Evolutionary conservation across 345 rosid species (phyloP).

Genomic region (Triadica sebifera): DNA sequence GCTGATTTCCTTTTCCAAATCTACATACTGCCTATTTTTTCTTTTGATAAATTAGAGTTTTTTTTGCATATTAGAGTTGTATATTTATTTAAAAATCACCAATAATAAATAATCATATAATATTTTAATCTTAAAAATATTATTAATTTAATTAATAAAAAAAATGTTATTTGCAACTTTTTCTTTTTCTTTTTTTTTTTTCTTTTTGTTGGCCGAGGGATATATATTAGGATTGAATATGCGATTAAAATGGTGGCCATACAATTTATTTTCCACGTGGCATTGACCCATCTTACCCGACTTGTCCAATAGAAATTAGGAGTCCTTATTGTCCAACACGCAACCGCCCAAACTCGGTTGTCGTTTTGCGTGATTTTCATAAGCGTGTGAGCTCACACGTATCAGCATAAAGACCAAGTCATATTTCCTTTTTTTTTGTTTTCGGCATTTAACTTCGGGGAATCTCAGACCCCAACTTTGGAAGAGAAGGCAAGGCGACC

Average conservation of each 20-base stretch:
- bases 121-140: no score
- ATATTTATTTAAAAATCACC: no score
- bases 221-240: slow-evolving; percentile 6
- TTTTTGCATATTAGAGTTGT: no score
- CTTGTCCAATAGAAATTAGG: slow-evolving; percentile 20
- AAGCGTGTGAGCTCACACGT: slow-evolving; percentile 28
- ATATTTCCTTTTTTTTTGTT: background rate
- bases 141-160: no score
- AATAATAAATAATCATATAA: no score
- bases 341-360: slow-evolving; percentile 30
- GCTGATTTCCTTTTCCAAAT: no score
- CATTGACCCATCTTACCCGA: slow-evolving; percentile 20
- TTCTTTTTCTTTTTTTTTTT: no score
- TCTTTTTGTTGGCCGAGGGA: background rate
- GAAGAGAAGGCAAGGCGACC: background rate
- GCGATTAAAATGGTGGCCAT: slow-evolving; percentile 16
- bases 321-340: slow-evolving; percentile 16
- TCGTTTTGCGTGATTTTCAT: slow-evolving; percentile 15
- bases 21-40: no score
- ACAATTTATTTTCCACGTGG: slow-evolving; percentile 20
- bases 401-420: slow-evolving; percentile 6
- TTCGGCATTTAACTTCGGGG: background rate
- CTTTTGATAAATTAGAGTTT: no score
- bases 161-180: no score
- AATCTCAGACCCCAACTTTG: background rate